These are phyloP conservation scores for Candida xyloterini DNA, from an alignment of 805 yeast genomes.

Conservation along the genomic window DNA sequence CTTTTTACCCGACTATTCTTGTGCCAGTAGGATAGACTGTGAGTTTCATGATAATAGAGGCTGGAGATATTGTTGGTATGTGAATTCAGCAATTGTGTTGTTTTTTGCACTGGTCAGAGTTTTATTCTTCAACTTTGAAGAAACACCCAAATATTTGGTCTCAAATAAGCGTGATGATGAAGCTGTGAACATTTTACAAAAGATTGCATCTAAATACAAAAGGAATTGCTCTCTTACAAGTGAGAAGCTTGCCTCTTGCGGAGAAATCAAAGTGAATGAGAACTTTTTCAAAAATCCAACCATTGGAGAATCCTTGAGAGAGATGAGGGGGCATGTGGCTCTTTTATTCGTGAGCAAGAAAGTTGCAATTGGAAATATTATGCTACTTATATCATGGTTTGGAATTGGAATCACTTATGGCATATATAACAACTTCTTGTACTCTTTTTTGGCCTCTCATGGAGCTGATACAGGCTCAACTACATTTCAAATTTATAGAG, in stretches of 20 bases:
- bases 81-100: slow-evolving; percentile 45
- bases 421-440: slow-evolving; percentile 46
- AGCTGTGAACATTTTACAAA: slow-evolving; percentile 39
- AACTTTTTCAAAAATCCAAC: slow-evolving; percentile 6
- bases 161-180: slow-evolving; percentile 43
- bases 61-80: slow-evolving; percentile 52
- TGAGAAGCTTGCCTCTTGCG: slow-evolving; percentile 40
- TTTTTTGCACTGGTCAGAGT: slow-evolving; percentile 44
- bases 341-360: slow-evolving; percentile 42
- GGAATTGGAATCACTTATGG: slow-evolving; percentile 51
- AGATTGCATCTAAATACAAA: slow-evolving; percentile 42
- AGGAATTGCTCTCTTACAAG: slow-evolving; percentile 37
- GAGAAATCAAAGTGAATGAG: slow-evolving; percentile 22
- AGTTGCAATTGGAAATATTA: background rate
- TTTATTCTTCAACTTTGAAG: slow-evolving; percentile 40
- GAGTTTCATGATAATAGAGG: slow-evolving; percentile 44
- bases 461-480: slow-evolving; percentile 42
- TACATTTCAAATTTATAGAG: slow-evolving; percentile 38
- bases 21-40: slow-evolving; percentile 40
- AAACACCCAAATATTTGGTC: slow-evolving; percentile 28
- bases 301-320: slow-evolving; percentile 10
- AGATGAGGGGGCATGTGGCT: slow-evolving; percentile 35
- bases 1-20: slow-evolving; percentile 43
- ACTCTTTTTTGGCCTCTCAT: slow-evolving; percentile 42
- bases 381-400: slow-evolving; percentile 43